Evolutionary conservation across 164 flowering plant genomes (phyloP).

Genomic region (Umbellularia californica): DNA sequence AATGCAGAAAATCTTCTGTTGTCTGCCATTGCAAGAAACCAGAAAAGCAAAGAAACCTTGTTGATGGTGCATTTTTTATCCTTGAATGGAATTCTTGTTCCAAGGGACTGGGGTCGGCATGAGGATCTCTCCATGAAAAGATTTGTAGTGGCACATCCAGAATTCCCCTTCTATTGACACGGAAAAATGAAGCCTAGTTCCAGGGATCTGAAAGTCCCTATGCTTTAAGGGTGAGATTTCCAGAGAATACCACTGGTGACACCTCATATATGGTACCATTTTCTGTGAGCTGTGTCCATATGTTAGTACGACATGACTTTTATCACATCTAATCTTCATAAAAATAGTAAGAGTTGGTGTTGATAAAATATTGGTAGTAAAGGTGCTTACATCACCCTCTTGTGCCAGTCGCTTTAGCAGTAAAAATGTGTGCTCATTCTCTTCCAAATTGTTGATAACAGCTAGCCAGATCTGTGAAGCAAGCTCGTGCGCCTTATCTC

Average conservation of each 20-base stretch:
- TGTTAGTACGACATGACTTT: neutral
- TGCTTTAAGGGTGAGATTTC: neutral
- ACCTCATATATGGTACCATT: neutral
- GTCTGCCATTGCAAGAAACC: neutral
- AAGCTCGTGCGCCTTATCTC: slow-evolving; percentile 66
- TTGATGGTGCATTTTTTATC: neutral
- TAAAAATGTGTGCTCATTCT: slow-evolving; percentile 57
- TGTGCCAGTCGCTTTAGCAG: slow-evolving; percentile 60
- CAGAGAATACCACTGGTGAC: neutral
- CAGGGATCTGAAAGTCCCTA: neutral
- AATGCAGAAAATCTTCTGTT: no score
- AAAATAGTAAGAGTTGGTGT: neutral
- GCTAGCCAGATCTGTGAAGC: slow-evolving; percentile 76
- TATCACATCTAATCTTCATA: no score
- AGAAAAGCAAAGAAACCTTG: neutral
- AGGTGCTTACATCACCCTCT: slow-evolving; percentile 67
- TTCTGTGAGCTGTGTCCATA: neutral
- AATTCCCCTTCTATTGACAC: neutral
- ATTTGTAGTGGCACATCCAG: neutral
- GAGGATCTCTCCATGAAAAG: no score
- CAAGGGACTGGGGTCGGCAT: no score
- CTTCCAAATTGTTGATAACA: slow-evolving; percentile 79
- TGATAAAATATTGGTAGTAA: neutral
- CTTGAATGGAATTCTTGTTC: neutral
- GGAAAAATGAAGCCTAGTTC: neutral